Evolutionary conservation across 2,329 filamentous ascomycete species (phyloP).

Genomic region (Penicillium sp.): DNA sequence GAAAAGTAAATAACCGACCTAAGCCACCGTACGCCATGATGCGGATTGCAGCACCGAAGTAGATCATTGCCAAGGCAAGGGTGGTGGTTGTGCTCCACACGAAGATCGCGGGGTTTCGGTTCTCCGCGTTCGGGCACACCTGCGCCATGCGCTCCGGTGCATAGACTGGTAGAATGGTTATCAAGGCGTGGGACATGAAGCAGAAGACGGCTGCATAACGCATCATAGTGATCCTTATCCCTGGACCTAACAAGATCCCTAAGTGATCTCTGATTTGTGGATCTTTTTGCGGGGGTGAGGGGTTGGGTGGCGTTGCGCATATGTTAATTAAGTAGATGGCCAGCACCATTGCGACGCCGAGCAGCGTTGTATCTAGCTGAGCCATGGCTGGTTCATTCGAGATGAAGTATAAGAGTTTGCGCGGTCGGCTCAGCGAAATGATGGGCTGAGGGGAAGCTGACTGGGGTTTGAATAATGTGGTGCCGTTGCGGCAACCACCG

Average conservation of each 20-base stretch:
- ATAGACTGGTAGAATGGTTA: slow-evolving; percentile 10
- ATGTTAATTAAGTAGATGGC: slow-evolving; percentile 17
- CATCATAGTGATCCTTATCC: slow-evolving; percentile 3
- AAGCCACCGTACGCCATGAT: slow-evolving; percentile 46
- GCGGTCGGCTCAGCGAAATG: not conserved
- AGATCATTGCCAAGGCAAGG: slow-evolving; percentile 20
- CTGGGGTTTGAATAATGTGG: not conserved
- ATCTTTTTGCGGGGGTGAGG: slow-evolving; percentile 7
- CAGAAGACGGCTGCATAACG: slow-evolving; percentile 5
- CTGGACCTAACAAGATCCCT: slow-evolving; percentile 11
- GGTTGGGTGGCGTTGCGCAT: slow-evolving; percentile 26
- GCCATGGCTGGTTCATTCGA: not conserved
- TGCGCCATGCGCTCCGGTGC: slow-evolving; percentile 2
- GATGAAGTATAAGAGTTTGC: not conserved
- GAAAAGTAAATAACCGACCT: slow-evolving; percentile 56
- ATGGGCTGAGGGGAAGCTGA: not conserved
- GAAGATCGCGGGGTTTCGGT: slow-evolving; percentile 20
- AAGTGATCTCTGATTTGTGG: slow-evolving; percentile 19
- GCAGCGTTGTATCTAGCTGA: not conserved
- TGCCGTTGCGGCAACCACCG: not conserved
- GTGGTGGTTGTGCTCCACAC: slow-evolving; percentile 23
- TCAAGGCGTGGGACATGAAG: slow-evolving; percentile 22
- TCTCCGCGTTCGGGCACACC: slow-evolving; percentile 20
- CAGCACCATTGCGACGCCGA: slow-evolving; percentile 16
- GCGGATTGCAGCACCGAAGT: slow-evolving; percentile 27